These are phyloP conservation scores for Grosmannia huntii DNA, from an alignment of 2,329 filamentous ascomycete species.

Conservation along the genomic window DNA sequence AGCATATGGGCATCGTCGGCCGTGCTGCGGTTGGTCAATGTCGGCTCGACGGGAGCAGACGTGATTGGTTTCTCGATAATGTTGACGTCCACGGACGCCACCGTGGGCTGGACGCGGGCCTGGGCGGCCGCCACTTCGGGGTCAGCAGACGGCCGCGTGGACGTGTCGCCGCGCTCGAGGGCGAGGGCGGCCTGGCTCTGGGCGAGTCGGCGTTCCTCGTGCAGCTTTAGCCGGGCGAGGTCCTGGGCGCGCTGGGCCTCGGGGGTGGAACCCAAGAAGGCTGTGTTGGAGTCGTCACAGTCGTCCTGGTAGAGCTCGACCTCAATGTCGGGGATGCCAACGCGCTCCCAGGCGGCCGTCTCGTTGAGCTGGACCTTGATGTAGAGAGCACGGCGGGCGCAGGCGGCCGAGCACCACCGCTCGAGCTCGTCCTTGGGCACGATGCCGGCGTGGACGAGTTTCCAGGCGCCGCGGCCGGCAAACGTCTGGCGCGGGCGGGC, in stretches of 20 bases:
- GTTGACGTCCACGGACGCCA: slow-evolving; percentile 30
- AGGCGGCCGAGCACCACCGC: slow-evolving; percentile 75
- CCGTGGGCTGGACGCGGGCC: slow-evolving; percentile 18
- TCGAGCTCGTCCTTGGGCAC: slow-evolving; percentile 61
- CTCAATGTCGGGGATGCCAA: slow-evolving; percentile 39
- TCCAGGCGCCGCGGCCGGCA: slow-evolving; percentile 49
- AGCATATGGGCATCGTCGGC: slow-evolving; percentile 29
- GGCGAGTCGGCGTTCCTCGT: slow-evolving; percentile 27
- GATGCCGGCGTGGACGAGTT: slow-evolving; percentile 50
- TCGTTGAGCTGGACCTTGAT: slow-evolving; percentile 80
- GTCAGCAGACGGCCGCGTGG: slow-evolving; percentile 32
- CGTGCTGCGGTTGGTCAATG: slow-evolving; percentile 15
- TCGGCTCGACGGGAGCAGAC: slow-evolving; percentile 25
- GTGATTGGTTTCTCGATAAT: slow-evolving; percentile 39
- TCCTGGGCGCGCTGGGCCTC: slow-evolving; percentile 20
- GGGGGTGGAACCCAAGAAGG: neutral
- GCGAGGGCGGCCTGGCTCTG: slow-evolving; percentile 32
- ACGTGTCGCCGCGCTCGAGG: slow-evolving; percentile 33
- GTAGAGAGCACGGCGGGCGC: slow-evolving; percentile 69
- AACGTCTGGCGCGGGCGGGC: slow-evolving; percentile 45
- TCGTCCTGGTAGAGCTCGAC: slow-evolving; percentile 49
- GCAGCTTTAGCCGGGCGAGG: slow-evolving; percentile 29
- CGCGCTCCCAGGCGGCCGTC: slow-evolving; percentile 73
- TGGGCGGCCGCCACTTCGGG: slow-evolving; percentile 29
- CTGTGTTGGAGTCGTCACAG: slow-evolving; percentile 18